Conservation (phyloP, 148 eudicot species). For the Dysphania ambrosioides region DNA sequence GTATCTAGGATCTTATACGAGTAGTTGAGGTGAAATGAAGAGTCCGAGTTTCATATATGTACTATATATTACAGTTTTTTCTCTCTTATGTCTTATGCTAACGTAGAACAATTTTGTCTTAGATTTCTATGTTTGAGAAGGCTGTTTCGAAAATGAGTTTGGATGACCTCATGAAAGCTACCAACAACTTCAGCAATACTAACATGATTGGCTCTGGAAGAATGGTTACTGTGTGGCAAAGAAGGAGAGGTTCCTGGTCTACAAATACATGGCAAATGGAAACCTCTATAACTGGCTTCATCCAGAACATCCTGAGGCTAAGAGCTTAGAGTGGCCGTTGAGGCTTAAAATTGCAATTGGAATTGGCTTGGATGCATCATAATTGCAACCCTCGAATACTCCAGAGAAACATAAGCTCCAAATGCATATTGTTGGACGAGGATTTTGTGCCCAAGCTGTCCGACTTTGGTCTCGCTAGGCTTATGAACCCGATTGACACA, state of each 20-base stretch:
- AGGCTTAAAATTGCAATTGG: slow-evolving; percentile 49
- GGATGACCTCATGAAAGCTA: slow-evolving; percentile 52
- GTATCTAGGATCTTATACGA: not conserved
- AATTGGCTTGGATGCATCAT: slow-evolving; percentile 51
- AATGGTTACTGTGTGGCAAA: slow-evolving; percentile 44
- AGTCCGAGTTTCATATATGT: not conserved
- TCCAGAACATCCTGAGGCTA: slow-evolving; percentile 33
- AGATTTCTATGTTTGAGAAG: slow-evolving; percentile 54
- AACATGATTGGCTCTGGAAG: slow-evolving; percentile 39
- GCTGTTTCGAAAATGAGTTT: slow-evolving; percentile 40
- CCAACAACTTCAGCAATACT: slow-evolving; percentile 44
- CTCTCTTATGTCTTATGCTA: not conserved
- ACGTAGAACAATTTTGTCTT: not conserved
- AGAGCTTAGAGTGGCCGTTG: slow-evolving; percentile 38
- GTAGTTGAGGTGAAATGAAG: not conserved
- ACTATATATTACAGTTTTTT: not conserved
- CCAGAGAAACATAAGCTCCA: slow-evolving; percentile 56
- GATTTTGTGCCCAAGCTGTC: slow-evolving; percentile 43
- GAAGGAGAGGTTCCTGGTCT: slow-evolving; percentile 46
- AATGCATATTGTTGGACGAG: slow-evolving; percentile 45
- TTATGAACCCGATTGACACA: slow-evolving; percentile 53
- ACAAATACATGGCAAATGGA: slow-evolving; percentile 46
- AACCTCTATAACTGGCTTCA: slow-evolving; percentile 41
- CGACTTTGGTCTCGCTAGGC: slow-evolving; percentile 56
- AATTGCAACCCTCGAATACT: slow-evolving; percentile 52